Conservation (phyloP, 2,329 filamentous ascomycete genomes). For the Talaromyces sp. region DNA sequence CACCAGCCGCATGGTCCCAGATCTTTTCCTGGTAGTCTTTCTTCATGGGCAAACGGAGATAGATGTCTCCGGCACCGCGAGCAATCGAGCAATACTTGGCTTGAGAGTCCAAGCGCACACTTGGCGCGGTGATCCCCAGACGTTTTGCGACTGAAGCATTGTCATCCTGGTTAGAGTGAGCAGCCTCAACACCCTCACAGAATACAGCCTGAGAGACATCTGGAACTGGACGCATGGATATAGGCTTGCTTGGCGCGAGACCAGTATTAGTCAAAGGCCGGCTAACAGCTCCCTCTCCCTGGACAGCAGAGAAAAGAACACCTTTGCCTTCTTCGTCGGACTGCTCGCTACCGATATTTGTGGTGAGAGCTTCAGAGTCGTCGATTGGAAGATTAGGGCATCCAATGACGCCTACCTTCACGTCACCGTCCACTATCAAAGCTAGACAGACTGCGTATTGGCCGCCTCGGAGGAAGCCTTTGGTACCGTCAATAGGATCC, state of each 20-base stretch:
- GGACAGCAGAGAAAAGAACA: slow-evolving; percentile 81
- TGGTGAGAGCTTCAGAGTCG: slow-evolving; percentile 67
- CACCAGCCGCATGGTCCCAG: slow-evolving; percentile 96
- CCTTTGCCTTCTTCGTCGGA: slow-evolving; percentile 73
- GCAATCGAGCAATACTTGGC: slow-evolving; percentile 97
- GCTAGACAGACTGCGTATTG: slow-evolving; percentile 96
- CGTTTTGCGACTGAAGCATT: slow-evolving; percentile 78
- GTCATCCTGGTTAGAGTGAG: slow-evolving; percentile 84
- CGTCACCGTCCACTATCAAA: slow-evolving; percentile 86
- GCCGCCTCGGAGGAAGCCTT: slow-evolving; percentile 91
- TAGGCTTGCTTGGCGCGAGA: slow-evolving; percentile 54
- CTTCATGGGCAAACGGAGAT: slow-evolving; percentile 80
- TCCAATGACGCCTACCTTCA: slow-evolving; percentile 89
- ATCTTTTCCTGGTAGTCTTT: slow-evolving; percentile 97
- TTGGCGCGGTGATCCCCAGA: slow-evolving; percentile 83
- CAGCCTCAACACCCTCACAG: slow-evolving; percentile 94
- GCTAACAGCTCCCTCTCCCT: slow-evolving; percentile 75
- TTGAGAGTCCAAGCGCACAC: slow-evolving; percentile 94
- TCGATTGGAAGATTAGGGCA: slow-evolving; percentile 93
- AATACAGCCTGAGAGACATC: slow-evolving; percentile 81
- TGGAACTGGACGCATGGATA: slow-evolving; percentile 73
- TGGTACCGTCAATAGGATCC: slow-evolving; percentile 96
- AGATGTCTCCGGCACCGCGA: slow-evolving; percentile 88
- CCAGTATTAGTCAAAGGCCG: slow-evolving; percentile 61
- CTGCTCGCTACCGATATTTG: slow-evolving; percentile 70